Conservation (phyloP, 1,284 basidiomycete species). For the Irpex sp. region DNA sequence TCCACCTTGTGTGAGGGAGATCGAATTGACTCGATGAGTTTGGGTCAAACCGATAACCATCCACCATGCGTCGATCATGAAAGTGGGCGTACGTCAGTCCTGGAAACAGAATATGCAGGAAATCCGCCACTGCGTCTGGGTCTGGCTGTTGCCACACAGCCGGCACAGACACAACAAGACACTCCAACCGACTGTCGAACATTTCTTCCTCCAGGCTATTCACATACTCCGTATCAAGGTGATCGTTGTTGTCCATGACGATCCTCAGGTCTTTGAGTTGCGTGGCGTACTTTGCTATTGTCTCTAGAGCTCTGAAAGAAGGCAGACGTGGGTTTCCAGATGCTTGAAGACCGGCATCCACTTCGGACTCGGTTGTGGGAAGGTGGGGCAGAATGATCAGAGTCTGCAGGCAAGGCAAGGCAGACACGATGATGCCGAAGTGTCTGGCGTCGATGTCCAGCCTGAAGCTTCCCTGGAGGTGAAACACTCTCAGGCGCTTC, state of each 20-base stretch:
- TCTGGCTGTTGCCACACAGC: background rate
- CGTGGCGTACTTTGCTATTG: background rate
- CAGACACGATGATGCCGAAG: background rate
- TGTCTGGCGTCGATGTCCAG: background rate
- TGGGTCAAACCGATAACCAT: background rate
- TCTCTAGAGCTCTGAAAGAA: background rate
- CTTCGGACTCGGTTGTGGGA: background rate
- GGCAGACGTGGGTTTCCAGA: no score
- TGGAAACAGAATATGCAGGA: background rate
- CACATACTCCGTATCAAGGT: background rate
- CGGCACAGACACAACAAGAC: background rate
- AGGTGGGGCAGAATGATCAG: background rate
- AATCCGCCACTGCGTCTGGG: background rate
- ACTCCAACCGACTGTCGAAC: background rate
- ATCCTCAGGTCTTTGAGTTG: background rate
- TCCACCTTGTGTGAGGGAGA: no score
- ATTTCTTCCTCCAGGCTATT: background rate
- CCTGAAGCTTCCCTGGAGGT: background rate
- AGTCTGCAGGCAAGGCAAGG: background rate
- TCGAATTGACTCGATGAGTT: no score
- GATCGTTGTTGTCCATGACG: background rate
- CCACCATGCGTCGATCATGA: background rate
- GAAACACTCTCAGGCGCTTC: background rate
- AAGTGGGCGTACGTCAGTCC: background rate
- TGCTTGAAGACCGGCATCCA: no score